Evolutionary conservation across 495 filamentous ascomycete species (phyloP).

Genomic region (Jackrogersella multiformis): DNA sequence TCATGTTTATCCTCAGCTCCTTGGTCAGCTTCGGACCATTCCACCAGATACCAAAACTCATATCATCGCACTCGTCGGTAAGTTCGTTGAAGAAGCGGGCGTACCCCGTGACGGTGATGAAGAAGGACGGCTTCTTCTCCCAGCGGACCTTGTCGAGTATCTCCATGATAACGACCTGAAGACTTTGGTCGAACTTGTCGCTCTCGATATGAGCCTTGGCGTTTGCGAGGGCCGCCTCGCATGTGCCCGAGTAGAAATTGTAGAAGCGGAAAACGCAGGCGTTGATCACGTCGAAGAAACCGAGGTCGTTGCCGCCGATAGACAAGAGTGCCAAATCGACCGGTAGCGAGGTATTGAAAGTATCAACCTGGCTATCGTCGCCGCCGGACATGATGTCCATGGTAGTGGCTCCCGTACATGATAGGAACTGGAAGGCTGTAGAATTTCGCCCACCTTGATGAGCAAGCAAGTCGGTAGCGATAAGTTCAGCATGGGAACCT

Average conservation of each 20-base stretch:
- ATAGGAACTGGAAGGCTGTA: conserved; percentile 51
- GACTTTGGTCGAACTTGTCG: conserved; percentile 47
- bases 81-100: conserved; percentile 59
- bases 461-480: conserved; percentile 44
- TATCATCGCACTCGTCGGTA: conserved; percentile 54
- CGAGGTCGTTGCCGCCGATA: conserved; percentile 61
- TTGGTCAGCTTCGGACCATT: conserved; percentile 47
- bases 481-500: conserved; percentile 50
- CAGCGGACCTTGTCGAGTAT: conserved; percentile 52
- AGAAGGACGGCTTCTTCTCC: conserved; percentile 51
- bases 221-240: conserved; percentile 48
- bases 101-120: conserved; percentile 57
- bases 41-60: conserved; percentile 53
- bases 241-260: conserved; percentile 54
- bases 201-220: conserved; percentile 41
- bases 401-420: conserved; percentile 53
- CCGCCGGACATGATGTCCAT: conserved; percentile 45
- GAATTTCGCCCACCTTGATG: conserved; percentile 20
- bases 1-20: conserved; percentile 48
- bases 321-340: conserved; percentile 54
- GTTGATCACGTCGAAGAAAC: conserved; percentile 59
- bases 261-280: conserved; percentile 60
- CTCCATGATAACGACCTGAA: conserved; percentile 49
- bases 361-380: conserved; percentile 49
- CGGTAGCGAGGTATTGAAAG: conserved; percentile 42